Percentiles rank a stretch among this genome's conserved stretches.
Evolutionary conservation across 768 basidiomycete genomes (phyloP).

Genomic region (Ramaria sp.): DNA sequence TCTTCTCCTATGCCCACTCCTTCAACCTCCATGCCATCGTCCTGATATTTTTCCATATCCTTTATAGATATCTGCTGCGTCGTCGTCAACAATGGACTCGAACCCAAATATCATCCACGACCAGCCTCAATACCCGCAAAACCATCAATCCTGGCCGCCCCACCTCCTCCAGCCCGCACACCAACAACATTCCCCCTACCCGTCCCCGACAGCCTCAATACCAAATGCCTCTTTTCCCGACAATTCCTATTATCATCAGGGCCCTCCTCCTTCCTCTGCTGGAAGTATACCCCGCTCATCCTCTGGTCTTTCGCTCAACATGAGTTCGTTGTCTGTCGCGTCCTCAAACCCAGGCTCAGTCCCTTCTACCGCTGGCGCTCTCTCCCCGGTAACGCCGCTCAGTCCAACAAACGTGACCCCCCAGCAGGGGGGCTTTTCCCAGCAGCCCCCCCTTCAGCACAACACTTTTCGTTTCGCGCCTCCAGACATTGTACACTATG

Average conservation of each 20-base stretch:
- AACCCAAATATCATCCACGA: background rate
- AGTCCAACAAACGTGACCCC: constrained; percentile 8
- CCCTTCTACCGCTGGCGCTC: constrained; percentile 23
- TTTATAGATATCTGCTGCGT: no score
- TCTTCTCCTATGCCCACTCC: no score
- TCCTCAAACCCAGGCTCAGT: constrained; percentile 25
- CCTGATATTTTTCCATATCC: no score
- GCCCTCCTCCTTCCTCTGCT: background rate
- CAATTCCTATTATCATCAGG: background rate
- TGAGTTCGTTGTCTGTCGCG: constrained; percentile 42
- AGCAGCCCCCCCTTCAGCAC: constrained; percentile 12
- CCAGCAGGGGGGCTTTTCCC: constrained; percentile 6
- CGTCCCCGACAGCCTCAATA: background rate
- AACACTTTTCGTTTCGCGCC: constrained; percentile 40
- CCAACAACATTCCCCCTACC: background rate
- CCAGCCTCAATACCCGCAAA: background rate
- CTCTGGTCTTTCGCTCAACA: constrained; percentile 52
- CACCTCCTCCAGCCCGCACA: background rate
- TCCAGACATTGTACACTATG: constrained; percentile 18
- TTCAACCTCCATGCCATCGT: no score
- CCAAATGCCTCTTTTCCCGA: background rate
- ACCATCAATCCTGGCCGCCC: background rate
- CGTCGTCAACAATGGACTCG: background rate
- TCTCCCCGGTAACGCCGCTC: constrained; percentile 17
- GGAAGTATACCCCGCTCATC: constrained; percentile 12